A percentile compares a stretch with the other conserved stretches of the same genome.
These are phyloP conservation scores for Beverwykella pulmonaria DNA, from an alignment of 495 filamentous ascomycete species.

Conservation along the genomic window DNA sequence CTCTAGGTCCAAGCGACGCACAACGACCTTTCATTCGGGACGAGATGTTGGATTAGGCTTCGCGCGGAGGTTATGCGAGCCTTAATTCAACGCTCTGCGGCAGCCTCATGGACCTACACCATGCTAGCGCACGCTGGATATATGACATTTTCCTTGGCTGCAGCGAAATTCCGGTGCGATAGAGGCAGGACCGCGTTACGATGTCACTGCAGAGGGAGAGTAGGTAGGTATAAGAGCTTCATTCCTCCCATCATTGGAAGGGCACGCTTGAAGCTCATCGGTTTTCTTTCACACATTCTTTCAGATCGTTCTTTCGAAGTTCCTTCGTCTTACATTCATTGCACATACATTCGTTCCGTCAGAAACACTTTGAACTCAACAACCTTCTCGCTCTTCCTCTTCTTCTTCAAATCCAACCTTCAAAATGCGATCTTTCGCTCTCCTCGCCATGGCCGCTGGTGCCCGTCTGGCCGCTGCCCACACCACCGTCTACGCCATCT, in stretches of 20 bases:
- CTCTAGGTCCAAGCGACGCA: constrained; percentile 7
- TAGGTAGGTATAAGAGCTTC: constrained; percentile 23
- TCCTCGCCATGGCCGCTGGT: constrained; percentile 47
- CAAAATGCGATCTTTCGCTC: constrained; percentile 46
- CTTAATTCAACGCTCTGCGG: constrained; percentile 16
- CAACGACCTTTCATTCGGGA: background rate
- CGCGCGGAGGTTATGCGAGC: background rate
- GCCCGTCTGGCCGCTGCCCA: constrained; percentile 51
- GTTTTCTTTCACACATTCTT: constrained; percentile 26
- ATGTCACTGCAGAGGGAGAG: constrained; percentile 3
- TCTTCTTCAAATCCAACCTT: constrained; percentile 7
- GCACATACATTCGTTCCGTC: background rate
- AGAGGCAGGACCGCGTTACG: constrained; percentile 10
- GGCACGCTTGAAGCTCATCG: constrained; percentile 31
- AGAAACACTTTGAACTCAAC: background rate
- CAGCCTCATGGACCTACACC: background rate
- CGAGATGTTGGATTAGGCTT: background rate
- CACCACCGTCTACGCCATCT: constrained; percentile 50
- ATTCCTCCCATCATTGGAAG: constrained; percentile 2
- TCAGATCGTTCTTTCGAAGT: constrained; percentile 5
- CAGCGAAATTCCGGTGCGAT: constrained; percentile 4
- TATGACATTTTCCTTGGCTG: constrained; percentile 17
- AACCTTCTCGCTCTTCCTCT: background rate
- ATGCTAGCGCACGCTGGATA: constrained; percentile 16
- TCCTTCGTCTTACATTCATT: constrained; percentile 22